Evolutionary conservation across 2,329 filamentous ascomycete genomes (phyloP).

Genomic region (Sclerotinia minor): DNA sequence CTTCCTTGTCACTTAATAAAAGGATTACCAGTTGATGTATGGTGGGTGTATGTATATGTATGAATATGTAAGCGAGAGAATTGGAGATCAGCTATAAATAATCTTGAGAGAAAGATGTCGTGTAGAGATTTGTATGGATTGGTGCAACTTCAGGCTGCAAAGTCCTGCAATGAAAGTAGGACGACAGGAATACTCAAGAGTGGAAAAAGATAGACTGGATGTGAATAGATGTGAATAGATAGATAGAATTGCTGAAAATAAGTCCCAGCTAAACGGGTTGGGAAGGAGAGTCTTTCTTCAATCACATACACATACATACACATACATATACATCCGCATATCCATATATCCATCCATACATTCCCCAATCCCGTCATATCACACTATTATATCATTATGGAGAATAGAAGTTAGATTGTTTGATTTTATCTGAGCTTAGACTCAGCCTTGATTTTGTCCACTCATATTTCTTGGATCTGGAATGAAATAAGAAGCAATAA

Average conservation of each 20-base stretch:
- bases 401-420: not conserved
- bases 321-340: too few species aligned
- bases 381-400: conserved; percentile 6
- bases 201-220: not conserved
- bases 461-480: not conserved
- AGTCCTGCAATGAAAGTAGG: conserved; percentile 9
- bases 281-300: conserved; percentile 7
- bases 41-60: not conserved
- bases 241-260: not conserved
- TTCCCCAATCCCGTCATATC: not conserved
- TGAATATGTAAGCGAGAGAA: not conserved
- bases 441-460: conserved; percentile 14
- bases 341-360: too few species aligned
- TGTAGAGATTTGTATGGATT: conserved; percentile 6
- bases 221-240: not conserved
- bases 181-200: not conserved
- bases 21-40: not conserved
- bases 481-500: conserved; percentile 8
- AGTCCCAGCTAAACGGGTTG: conserved; percentile 6
- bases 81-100: not conserved
- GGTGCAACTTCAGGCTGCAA: conserved; percentile 6
- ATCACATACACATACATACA: too few species aligned
- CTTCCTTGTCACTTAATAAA: not conserved
- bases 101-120: conserved; percentile 3
- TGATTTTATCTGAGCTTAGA: not conserved